Evolutionary conservation across 73 alveolate genomes (phyloP).

Genomic region (Effrenium voratum): DNA sequence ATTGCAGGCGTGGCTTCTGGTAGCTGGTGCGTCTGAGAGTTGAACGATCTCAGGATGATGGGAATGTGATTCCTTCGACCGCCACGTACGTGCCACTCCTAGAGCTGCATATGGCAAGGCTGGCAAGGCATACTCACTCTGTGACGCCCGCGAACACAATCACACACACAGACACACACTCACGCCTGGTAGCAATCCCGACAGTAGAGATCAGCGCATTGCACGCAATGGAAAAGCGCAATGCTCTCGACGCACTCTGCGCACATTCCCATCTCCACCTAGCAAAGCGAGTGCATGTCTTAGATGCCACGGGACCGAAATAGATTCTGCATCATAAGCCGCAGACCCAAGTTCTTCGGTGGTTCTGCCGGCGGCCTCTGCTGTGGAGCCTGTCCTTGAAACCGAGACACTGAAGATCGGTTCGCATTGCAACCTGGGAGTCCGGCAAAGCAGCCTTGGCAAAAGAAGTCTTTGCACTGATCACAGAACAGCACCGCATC

Average conservation of each 20-base stretch:
- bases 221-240: constrained; percentile 80
- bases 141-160: too few species aligned
- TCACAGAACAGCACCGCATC: constrained; percentile 87
- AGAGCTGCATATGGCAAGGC: too few species aligned
- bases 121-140: too few species aligned
- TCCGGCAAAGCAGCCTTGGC: constrained; percentile 70
- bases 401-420: neutral
- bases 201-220: constrained; percentile 59
- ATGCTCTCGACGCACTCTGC: constrained; percentile 78
- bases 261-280: constrained; percentile 89
- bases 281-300: neutral
- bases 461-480: constrained; percentile 82
- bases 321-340: neutral
- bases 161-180: too few species aligned
- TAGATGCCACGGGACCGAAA: neutral
- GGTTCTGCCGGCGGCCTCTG: constrained; percentile 87
- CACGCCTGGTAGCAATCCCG: constrained; percentile 67
- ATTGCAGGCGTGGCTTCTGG: constrained; percentile 66
- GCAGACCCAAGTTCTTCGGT: constrained; percentile 63
- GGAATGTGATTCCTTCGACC: constrained; percentile 84
- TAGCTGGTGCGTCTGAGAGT: constrained; percentile 71
- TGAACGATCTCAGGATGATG: constrained; percentile 70
- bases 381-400: constrained; percentile 61
- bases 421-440: neutral
- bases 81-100: constrained; percentile 89